phyloP scores from a whole-genome alignment of 140 eudicot species.

The Stevia rebaudiana region DNA sequence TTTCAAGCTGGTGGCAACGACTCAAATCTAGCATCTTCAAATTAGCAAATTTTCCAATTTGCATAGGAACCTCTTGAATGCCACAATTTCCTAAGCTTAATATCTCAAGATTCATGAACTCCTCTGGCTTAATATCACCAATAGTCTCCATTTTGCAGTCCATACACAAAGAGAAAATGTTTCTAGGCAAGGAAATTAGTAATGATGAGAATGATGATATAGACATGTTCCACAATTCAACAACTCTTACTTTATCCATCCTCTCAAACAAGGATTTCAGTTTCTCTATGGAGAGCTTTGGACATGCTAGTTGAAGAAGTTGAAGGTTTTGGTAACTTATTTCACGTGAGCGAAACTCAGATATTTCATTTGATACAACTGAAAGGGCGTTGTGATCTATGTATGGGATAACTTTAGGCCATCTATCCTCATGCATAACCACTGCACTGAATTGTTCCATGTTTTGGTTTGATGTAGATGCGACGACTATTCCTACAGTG shows the following conservation, averaged over 20 bases:
- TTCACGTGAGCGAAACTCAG: conserved; percentile 32
- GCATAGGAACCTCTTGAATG: conserved; percentile 26
- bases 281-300: conserved; percentile 26
- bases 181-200: conserved; percentile 21
- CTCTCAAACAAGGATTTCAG: conserved; percentile 18
- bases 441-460: conserved; percentile 12
- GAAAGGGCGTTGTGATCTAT: conserved; percentile 28
- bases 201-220: conserved; percentile 24
- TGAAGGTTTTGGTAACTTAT: conserved; percentile 17
- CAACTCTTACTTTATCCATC: conserved; percentile 24
- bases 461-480: conserved; percentile 24
- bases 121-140: conserved; percentile 27
- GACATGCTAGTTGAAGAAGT: conserved; percentile 33
- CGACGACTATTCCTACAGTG: conserved; percentile 32
- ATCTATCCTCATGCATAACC: conserved; percentile 35
- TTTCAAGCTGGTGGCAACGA: conserved; percentile 19
- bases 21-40: conserved; percentile 37
- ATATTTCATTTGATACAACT: conserved; percentile 31
- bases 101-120: conserved; percentile 34
- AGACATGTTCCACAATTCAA: conserved; percentile 35
- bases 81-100: conserved; percentile 30
- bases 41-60: conserved; percentile 25
- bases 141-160: conserved; percentile 29
- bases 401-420: conserved; percentile 23
- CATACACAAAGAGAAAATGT: conserved; percentile 22